Base-by-base conservation (phyloP, 148 eudicot genomes). In the Talinum fruticosum region DNA sequence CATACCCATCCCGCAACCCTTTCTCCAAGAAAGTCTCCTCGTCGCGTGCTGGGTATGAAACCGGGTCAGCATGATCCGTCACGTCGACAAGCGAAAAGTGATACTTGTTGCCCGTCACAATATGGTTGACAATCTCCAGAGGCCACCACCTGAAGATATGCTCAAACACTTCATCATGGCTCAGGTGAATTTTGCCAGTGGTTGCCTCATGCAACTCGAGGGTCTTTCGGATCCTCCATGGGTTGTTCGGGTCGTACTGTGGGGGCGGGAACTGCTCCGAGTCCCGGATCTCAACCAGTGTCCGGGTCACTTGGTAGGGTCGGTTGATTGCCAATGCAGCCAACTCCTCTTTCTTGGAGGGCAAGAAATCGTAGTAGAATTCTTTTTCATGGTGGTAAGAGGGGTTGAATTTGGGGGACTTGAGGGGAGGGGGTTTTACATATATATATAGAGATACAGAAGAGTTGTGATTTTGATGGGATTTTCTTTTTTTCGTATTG, bases 201-300 rank as follows among this genome's bases (percentile, higher is more conserved):
- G 72, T 24, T 1, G 41, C 34, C 54, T 79, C 79, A 0, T 82
- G 64, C 5, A 30, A 18, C 0, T 82, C 85, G 0, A 82, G 29
- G 0, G 13, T 44, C 72, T 82, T 82, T 24, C 69, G 73, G 62
- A 82, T 75, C 69, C 33, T 65, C 82, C 82, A 79, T 13, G 76
- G 82, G 54, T 71, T 71, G 19, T 6, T 67, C 24, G 78, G 65
- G 69, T 72, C 80, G 8, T 23, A 6, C 6, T 68, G 61, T 5
- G 45, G 34, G 21, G 41, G 15, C 4, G 61, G 35, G 28, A 0
- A 8, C 0, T 81, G 38, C 35, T n/a, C 18, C 6, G 67, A 67
- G 21, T 75, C 85, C 18, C 82, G 79, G 7, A 82, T 79, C 33
- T 82, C 85, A 3, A 75, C 23, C 0, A 79, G 64, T 51, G 71